Evolutionary conservation across 2,329 filamentous ascomycete species (phyloP), one percentile per base, ranked within the genome.

Genomic region (Gyromitra esculenta): DNA sequence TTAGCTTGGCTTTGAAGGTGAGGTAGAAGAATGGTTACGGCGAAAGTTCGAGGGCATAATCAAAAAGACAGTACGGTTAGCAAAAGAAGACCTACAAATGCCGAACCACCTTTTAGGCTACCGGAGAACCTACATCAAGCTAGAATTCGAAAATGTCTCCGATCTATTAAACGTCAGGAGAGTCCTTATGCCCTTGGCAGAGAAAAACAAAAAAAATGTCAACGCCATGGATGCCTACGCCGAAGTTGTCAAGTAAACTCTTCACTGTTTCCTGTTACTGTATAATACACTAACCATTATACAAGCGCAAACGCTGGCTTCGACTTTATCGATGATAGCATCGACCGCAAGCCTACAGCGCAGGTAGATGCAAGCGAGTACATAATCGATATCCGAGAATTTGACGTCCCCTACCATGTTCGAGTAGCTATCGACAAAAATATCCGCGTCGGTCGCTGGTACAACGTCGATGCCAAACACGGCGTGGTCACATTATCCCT

Each of bases 401-500:
- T 97, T 84, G 96, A 99, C 85, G 96, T 99, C 82, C 96, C 96
- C 79, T 99, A 99, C 86, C 96, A 99, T 87, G 96, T 99, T 82
- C 90, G 96, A 88, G 95, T 99, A 85, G 92, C 96, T 85, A 99
- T 99, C 85, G 96, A 99, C 85, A 25, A 82, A 94, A 96, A 97
- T 85, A 95, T 99, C 82, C 90, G 96, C 80, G 94, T 96, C 79
- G 96, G 94, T 84, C 97, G 93, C 84, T 99, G 96, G 96, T 99
- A 99, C 83, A 93, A 90, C 73, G 92, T 99, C 64, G 93, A 98
- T 82, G 92, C 93, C 62, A 97, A 97, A 82, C 94, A 98, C 82
- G 96, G 96, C 73, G 86, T 91, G 73, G 91, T 95, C 72, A 92
- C 89, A n/a, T 86, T 99, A 79, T 90, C 87, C 59, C 93, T 92